Evolutionary conservation across 2,329 filamentous ascomycete species (phyloP).

Genomic region (Aspergillus caelatus): DNA sequence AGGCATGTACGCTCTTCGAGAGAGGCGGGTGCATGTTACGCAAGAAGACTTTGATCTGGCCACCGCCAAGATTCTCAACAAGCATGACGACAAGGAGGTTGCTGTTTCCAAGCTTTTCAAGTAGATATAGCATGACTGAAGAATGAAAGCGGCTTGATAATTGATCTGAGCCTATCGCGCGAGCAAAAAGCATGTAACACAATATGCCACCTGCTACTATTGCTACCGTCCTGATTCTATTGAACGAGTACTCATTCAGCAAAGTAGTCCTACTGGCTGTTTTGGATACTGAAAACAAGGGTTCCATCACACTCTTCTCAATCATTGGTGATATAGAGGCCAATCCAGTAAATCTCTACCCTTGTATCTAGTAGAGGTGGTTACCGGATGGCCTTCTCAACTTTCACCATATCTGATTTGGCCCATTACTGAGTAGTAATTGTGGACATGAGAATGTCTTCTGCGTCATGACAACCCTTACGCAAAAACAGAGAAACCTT

Average conservation of each 20-base stretch:
- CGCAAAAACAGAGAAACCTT: too few species aligned
- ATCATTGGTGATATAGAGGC: background rate
- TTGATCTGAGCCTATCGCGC: background rate
- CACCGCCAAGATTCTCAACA: conserved; percentile 98
- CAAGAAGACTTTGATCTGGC: conserved; percentile 99
- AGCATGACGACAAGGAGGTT: conserved; percentile 94
- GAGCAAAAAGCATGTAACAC: conserved; percentile 28
- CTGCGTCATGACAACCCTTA: background rate
- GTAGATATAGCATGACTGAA: conserved; percentile 23
- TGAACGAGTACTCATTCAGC: too few species aligned
- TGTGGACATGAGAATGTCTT: background rate
- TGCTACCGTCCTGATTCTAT: background rate
- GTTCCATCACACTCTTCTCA: background rate
- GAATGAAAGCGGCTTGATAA: conserved; percentile 3
- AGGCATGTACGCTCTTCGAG: conserved; percentile 95
- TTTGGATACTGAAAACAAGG: background rate
- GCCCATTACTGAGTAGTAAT: background rate
- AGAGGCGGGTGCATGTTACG: conserved; percentile 95
- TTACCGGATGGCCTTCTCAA: background rate
- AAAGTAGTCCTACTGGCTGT: background rate
- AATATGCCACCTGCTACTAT: conserved; percentile 12
- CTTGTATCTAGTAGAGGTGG: background rate
- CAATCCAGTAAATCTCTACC: background rate
- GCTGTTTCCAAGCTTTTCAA: conserved; percentile 43
- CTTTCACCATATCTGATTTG: background rate